phyloP scores from a whole-genome alignment of 75 land plant species.

The Larix kaempferi region DNA sequence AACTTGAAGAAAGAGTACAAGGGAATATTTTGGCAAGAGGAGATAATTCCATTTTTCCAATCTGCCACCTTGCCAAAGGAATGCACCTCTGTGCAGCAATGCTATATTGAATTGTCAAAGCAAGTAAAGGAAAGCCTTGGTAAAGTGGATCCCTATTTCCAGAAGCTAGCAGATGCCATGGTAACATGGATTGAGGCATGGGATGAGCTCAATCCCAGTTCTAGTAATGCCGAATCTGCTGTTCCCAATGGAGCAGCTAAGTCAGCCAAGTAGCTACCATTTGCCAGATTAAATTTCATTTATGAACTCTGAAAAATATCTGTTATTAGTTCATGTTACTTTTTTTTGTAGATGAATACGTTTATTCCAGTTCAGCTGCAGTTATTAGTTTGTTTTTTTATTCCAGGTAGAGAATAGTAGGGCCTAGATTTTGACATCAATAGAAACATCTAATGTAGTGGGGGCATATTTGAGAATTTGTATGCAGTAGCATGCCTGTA shows the following conservation, averaged over 20 bases:
- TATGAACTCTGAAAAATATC: no score
- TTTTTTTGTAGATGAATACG: no score
- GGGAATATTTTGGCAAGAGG: constrained; percentile 70
- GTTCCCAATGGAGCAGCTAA: constrained; percentile 12
- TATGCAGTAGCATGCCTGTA: no score
- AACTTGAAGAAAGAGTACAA: constrained; percentile 68
- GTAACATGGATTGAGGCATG: constrained; percentile 92
- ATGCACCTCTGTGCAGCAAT: constrained; percentile 48
- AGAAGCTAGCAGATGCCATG: constrained; percentile 85
- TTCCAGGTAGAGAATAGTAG: no score
- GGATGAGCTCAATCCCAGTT: constrained; percentile 66
- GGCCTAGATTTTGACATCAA: no score
- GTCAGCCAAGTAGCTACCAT: background rate
- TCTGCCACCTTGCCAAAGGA: constrained; percentile 37
- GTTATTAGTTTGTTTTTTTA: no score
- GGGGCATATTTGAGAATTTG: no score
- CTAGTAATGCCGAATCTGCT: background rate
- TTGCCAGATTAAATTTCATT: no score
- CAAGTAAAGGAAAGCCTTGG: constrained; percentile 65
- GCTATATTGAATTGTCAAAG: constrained; percentile 67
- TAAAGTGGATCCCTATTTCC: constrained; percentile 66
- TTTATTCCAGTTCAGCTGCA: no score
- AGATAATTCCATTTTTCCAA: constrained; percentile 63
- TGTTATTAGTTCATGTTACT: no score
- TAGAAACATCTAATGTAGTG: no score